A percentile compares a stretch with the other conserved stretches of the same genome.
Evolutionary conservation across 805 yeast genomes (phyloP).

Genomic region (Candida jianshihensis): DNA sequence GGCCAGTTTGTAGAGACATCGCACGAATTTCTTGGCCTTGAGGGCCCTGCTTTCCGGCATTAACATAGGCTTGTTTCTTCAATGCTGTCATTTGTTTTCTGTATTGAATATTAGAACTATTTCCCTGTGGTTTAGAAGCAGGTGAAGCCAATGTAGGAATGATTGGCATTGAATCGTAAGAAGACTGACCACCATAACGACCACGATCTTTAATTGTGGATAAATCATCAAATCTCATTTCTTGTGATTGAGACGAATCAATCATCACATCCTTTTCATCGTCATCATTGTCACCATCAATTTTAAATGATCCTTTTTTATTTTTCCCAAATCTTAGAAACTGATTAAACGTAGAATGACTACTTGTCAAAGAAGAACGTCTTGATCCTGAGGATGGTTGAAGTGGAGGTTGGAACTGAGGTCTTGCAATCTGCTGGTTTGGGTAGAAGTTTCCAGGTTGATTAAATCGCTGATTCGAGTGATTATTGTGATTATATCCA

Average conservation of each 20-base stretch:
- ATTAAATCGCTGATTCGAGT: too few species aligned
- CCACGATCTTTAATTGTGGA: conserved; percentile 59
- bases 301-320: conserved; percentile 3
- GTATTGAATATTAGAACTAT: conserved; percentile 50
- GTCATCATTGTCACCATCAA: conserved; percentile 20
- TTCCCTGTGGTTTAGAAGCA: conserved; percentile 17
- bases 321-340: conserved; percentile 10
- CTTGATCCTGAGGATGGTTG: conserved; percentile 12
- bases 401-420: conserved; percentile 13
- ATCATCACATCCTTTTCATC: conserved; percentile 28
- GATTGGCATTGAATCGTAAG: conserved; percentile 59
- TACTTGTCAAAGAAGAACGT: conserved; percentile 15
- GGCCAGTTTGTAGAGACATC: conserved; percentile 33
- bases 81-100: conserved; percentile 64
- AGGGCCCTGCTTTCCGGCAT: conserved; percentile 33
- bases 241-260: conserved; percentile 27
- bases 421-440: too few species aligned
- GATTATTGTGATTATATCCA: too few species aligned
- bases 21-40: conserved; percentile 28
- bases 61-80: conserved; percentile 48
- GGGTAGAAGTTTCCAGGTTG: too few species aligned
- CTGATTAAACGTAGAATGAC: conserved; percentile 7
- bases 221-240: conserved; percentile 57
- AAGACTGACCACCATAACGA: conserved; percentile 46
- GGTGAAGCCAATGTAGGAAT: conserved; percentile 57